Evolutionary conservation across 768 basidiomycete genomes (phyloP), one percentile per base, ranked within the genome.

Genomic region (Glaciozyma martinii): DNA sequence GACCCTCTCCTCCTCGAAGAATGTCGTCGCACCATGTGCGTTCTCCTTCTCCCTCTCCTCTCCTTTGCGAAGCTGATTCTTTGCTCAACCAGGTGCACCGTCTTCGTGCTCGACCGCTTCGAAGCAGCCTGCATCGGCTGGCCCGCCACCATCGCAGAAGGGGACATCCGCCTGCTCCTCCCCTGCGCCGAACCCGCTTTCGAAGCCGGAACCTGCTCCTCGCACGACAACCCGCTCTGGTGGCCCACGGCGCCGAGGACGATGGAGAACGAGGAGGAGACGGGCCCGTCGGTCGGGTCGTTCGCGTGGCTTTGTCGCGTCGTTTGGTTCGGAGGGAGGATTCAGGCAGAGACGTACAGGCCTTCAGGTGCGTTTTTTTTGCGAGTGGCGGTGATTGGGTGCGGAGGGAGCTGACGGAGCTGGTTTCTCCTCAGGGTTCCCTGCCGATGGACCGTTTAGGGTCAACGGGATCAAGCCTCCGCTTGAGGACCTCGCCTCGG

Each of bases 381-480:
- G 44, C 92, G 98, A 75, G 93, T 99, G 27, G n/a, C 98, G 94
- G 95, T 97, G 92, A 1, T 87, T 91, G 82, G 46, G 90, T 93
- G 74, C 80, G 95, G 33, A 74, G 72, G 42, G 85, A 89, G 10
- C 85, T 90, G 27, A 94, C 97, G 76, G 94, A 95, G 74, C 80
- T 97, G n/a, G n/a, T n/a, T 59, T 84, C 97, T 79, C 86, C 89
- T 77, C 84, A 90, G 42, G 37, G 10, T 52, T 16, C 3, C 49
- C 33, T 10, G 18, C 30, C n/a, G 32, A 33, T 33, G 32, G 47
- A 37, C 23, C 37, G n/a, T 25, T 53, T 25, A 25, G 23, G 49
- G 13, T 25, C 4, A 25, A 50, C n/a, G 27, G 27, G n/a, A 25
- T 25, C 74, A 92, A 95, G 73, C 87, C 90, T 7, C 81, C 82